Percentiles rank a stretch among this genome's conserved stretches.
These are phyloP conservation scores for Tothia fuscella DNA, from an alignment of 2,329 filamentous ascomycete species.

Conservation along the genomic window DNA sequence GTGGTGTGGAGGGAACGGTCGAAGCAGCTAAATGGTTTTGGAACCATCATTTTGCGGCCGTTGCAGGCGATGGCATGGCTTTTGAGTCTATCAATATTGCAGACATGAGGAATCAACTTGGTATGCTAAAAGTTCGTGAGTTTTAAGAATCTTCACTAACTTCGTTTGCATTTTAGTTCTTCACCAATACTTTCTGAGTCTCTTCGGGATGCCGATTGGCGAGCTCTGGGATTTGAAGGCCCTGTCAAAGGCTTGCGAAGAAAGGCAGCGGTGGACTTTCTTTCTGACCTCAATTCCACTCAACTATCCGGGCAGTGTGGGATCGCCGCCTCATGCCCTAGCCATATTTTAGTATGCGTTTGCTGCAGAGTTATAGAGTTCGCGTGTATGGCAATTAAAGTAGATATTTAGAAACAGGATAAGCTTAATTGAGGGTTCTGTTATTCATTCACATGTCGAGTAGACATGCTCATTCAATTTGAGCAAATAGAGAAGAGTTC, in stretches of 20 bases:
- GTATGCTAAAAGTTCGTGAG: too few species aligned
- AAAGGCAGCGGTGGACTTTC: constrained; percentile 29
- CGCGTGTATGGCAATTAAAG: too few species aligned
- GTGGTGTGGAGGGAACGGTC: constrained; percentile 30
- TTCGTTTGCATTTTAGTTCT: constrained; percentile 15
- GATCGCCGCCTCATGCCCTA: constrained; percentile 23
- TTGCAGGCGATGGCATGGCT: constrained; percentile 22
- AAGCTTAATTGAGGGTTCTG: too few species aligned
- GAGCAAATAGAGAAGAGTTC: too few species aligned
- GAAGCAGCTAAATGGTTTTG: constrained; percentile 17
- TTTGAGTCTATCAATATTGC: constrained; percentile 24
- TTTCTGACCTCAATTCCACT: constrained; percentile 32
- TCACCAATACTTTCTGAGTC: constrained; percentile 29
- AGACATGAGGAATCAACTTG: constrained; percentile 27
- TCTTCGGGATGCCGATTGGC: constrained; percentile 34
- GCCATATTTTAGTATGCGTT: constrained; percentile 23
- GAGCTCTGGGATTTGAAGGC: constrained; percentile 34
- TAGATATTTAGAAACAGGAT: too few species aligned
- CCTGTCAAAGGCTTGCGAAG: constrained; percentile 26
- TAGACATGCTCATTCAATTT: too few species aligned
- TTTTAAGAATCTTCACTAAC: neutral
- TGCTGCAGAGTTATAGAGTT: too few species aligned
- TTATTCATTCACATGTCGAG: too few species aligned
- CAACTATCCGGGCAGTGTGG: constrained; percentile 29
- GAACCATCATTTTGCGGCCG: constrained; percentile 22